Evolutionary conservation across 495 filamentous ascomycete species (phyloP).

Genomic region (Penicillium cosmopolitanum): DNA sequence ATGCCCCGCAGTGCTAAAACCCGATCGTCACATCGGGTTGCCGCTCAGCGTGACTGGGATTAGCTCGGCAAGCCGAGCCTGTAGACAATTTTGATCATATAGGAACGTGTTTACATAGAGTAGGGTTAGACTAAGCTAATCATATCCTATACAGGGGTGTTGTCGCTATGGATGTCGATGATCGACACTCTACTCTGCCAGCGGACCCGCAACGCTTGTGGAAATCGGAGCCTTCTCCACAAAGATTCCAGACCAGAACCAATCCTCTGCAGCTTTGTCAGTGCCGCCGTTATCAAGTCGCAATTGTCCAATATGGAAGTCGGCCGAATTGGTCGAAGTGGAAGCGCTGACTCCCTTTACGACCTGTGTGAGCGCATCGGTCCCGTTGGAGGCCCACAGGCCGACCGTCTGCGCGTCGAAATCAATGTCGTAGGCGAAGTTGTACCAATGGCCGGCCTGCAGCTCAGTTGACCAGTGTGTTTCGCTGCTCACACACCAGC

Average conservation of each 20-base stretch:
- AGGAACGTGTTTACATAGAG: neutral
- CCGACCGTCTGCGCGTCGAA: constrained; percentile 63
- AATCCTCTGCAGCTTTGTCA: constrained; percentile 60
- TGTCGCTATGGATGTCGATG: neutral
- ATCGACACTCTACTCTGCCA: constrained; percentile 5
- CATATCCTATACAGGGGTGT: neutral
- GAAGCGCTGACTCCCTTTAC: constrained; percentile 60
- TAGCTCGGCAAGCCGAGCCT: neutral
- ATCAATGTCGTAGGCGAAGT: constrained; percentile 68
- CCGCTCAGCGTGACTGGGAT: neutral
- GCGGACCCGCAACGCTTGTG: constrained; percentile 56
- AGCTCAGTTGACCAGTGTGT: constrained; percentile 57
- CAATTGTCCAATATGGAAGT: constrained; percentile 77
- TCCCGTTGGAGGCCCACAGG: constrained; percentile 69
- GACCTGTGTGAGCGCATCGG: constrained; percentile 56
- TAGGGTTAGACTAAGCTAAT: neutral
- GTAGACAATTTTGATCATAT: neutral
- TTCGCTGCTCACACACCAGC: constrained; percentile 56
- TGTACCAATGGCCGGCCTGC: constrained; percentile 67
- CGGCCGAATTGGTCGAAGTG: constrained; percentile 67
- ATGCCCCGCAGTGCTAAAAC: neutral
- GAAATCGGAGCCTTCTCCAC: constrained; percentile 67
- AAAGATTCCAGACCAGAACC: constrained; percentile 74
- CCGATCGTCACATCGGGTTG: constrained; percentile 2
- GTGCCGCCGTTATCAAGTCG: constrained; percentile 62